Evolutionary conservation across 257 asterid species (phyloP), one percentile per base, ranked within the genome.

Genomic region (Apocynum venetum): DNA sequence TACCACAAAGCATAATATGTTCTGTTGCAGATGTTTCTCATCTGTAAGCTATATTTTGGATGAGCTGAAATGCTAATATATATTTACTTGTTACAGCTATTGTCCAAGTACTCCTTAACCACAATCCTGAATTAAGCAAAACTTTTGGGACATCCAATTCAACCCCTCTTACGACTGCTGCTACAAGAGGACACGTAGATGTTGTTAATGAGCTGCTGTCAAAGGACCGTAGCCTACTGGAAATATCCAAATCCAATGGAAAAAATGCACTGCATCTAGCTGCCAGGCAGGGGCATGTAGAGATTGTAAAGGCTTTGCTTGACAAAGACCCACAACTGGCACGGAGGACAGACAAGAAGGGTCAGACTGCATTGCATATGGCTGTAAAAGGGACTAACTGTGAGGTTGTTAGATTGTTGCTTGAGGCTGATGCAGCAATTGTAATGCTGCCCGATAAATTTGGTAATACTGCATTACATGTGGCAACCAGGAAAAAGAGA

Each of bases 331-430:
- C 86, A 13, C 92, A 88, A 67, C 60, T 88, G 76, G 90, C 90
- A 51, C 81, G 90, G 60, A 80, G 90, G 76, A 88, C 86, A 1
- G 92, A 88, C 77, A 88, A 84, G 85, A 88, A 88, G 77, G 88
- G 90, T 51, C 92, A 88, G 82, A 88, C 92, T 53, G 89, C 92
- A 38, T 46, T 88, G 79, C 92, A 88, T 59, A 88, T 88, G 90
- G 92, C 89, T 40, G 92, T 84, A 52, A 88, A 88, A 78, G 92
- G 92, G 61, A 82, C 85, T n/a, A 83, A 73, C 66, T 74, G 83
- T 83, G 90, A 81, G 57, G 91, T 85, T 70, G 91, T 89, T 66
- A 79, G 60, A 71, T 79, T 82, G 71, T 82, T 88, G 60, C 87
- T 88, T 14, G 86, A 80, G 53, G 92, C 90, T 80, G 92, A 88